Evolutionary conservation across 2,329 filamentous ascomycete genomes (phyloP).

Genomic region (Hansfordia pulvinata): DNA sequence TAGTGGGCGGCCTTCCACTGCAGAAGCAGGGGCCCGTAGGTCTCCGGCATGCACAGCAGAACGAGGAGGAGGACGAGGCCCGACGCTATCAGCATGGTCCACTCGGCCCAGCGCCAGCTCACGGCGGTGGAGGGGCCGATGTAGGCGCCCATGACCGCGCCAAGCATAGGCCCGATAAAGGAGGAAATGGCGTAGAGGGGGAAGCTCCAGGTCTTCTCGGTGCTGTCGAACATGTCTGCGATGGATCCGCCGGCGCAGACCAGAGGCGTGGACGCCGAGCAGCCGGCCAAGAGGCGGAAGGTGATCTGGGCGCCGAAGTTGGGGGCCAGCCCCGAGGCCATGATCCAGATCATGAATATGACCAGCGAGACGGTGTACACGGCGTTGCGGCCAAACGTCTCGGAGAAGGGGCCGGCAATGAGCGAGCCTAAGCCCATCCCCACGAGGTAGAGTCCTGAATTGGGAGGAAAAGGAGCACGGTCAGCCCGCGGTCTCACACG

Average conservation of each 20-base stretch:
- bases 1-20: constrained; percentile 45
- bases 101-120: constrained; percentile 52
- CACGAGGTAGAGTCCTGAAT: constrained; percentile 16
- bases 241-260: constrained; percentile 26
- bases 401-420: constrained; percentile 23
- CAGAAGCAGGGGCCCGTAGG: constrained; percentile 42
- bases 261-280: constrained; percentile 28
- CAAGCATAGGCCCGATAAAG: constrained; percentile 25
- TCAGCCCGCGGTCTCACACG: too few relatives aligned
- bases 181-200: constrained; percentile 32
- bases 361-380: constrained; percentile 23
- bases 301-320: constrained; percentile 25
- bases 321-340: constrained; percentile 25
- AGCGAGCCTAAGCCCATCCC: constrained; percentile 23
- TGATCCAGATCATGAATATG: constrained; percentile 27
- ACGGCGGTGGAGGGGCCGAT: constrained; percentile 41
- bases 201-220: constrained; percentile 21
- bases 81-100: constrained; percentile 50
- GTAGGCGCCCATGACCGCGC: constrained; percentile 40
- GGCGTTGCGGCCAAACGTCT: constrained; percentile 17
- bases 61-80: constrained; percentile 41
- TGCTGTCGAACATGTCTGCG: constrained; percentile 21
- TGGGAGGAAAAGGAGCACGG: too few relatives aligned
- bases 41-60: constrained; percentile 50
- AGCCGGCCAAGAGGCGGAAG: constrained; percentile 32